phyloP scores from a whole-genome alignment of 345 rosid genomes.

The Eucalyptus globulus region DNA sequence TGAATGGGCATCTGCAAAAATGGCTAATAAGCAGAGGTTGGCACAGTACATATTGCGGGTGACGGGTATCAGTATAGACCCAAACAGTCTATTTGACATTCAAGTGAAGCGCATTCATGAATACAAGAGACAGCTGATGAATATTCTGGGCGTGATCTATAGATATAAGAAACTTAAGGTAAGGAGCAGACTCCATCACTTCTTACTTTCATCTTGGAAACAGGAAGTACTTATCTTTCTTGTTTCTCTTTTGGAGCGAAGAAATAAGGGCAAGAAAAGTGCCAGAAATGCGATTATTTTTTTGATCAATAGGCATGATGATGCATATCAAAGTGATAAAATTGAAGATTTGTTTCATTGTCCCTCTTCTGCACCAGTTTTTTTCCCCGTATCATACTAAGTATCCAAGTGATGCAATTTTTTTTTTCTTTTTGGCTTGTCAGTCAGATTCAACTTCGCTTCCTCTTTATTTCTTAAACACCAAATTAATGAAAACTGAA shows the following conservation, averaged over 20 bases:
- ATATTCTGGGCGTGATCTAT: constrained; percentile 80
- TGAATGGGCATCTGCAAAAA: constrained; percentile 92
- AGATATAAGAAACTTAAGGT: constrained; percentile 94
- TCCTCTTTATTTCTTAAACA: background rate
- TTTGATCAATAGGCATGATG: background rate
- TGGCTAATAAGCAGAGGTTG: constrained; percentile 79
- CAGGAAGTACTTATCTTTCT: background rate
- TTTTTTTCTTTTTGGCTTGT: background rate
- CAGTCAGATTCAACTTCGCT: background rate
- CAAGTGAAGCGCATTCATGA: constrained; percentile 99
- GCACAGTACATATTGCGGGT: constrained; percentile 59
- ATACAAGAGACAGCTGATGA: constrained; percentile 91
- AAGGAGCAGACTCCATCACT: background rate
- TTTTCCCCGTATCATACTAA: background rate
- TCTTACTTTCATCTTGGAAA: background rate
- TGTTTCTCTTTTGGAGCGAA: background rate
- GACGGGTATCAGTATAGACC: constrained; percentile 72
- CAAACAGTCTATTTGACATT: constrained; percentile 83
- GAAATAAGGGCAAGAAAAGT: background rate
- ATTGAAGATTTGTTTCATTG: background rate
- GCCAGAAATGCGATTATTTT: background rate
- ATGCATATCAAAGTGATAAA: background rate
- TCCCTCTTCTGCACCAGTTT: background rate
- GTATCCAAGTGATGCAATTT: background rate
- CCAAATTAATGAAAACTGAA: background rate